Conservation (phyloP, 2,329 filamentous ascomycete genomes). For the Fusarium denticulatum region DNA sequence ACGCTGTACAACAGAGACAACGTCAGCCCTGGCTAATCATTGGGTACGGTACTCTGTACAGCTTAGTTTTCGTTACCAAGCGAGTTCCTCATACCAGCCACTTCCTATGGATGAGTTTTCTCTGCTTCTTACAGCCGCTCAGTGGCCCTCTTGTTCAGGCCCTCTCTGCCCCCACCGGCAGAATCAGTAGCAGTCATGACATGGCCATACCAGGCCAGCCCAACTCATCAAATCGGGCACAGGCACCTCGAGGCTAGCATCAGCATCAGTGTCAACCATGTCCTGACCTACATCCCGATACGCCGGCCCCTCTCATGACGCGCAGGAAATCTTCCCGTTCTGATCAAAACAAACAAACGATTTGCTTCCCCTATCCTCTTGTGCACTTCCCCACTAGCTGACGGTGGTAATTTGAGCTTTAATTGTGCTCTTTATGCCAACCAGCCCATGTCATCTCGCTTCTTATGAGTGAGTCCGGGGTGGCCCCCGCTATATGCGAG, state of each 20-base stretch:
- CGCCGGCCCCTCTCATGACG: constrained; percentile 36
- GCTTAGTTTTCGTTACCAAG: not conserved
- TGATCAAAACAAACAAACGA: constrained; percentile 47
- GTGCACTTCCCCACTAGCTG: constrained; percentile 41
- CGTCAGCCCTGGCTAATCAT: constrained; percentile 13
- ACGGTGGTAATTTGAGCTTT: constrained; percentile 43
- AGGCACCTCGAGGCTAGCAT: constrained; percentile 4
- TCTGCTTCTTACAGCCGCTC: constrained; percentile 16
- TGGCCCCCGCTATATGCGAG: constrained; percentile 36
- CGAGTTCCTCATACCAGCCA: constrained; percentile 15
- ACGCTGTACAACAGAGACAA: constrained; percentile 23
- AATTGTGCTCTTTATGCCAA: constrained; percentile 45
- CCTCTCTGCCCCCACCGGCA: constrained; percentile 4
- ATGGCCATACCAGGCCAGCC: constrained; percentile 3
- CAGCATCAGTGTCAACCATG: constrained; percentile 25
- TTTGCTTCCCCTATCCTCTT: constrained; percentile 29
- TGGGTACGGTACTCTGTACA: not conserved
- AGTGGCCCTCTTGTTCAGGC: constrained; percentile 22
- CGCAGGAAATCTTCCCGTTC: constrained; percentile 39
- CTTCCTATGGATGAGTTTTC: not conserved
- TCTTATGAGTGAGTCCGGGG: constrained; percentile 44
- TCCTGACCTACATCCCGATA: constrained; percentile 33
- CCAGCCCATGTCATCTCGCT: constrained; percentile 47
- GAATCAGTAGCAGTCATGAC: not conserved
- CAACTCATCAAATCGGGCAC: constrained; percentile 32